Evolutionary conservation across 2,329 filamentous ascomycete species (phyloP).

Genomic region (Ophiostoma perfectum): DNA sequence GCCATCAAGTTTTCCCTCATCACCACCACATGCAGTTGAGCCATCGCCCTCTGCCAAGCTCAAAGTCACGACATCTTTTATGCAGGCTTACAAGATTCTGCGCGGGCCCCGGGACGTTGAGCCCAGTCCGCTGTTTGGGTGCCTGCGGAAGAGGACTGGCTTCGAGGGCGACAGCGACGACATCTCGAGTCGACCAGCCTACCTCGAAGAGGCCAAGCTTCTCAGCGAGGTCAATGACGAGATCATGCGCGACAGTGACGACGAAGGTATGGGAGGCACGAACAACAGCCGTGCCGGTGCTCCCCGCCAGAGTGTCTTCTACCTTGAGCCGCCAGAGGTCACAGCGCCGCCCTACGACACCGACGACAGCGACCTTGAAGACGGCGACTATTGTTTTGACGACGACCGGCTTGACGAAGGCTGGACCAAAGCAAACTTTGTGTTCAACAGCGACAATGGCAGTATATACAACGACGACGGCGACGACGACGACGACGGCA

Average conservation of each 20-base stretch:
- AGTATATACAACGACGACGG: too few species aligned
- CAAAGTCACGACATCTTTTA: slow-evolving; percentile 24
- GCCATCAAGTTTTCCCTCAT: not conserved
- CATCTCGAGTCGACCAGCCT: slow-evolving; percentile 4
- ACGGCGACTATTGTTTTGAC: slow-evolving; percentile 14
- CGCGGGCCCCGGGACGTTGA: slow-evolving; percentile 30
- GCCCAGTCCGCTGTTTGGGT: slow-evolving; percentile 30
- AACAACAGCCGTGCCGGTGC: not conserved
- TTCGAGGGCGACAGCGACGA: slow-evolving; percentile 19
- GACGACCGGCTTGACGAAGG: slow-evolving; percentile 18
- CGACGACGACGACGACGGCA: not conserved
- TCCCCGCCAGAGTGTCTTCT: slow-evolving; percentile 21
- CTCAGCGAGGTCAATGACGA: slow-evolving; percentile 19
- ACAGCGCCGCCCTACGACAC: not conserved
- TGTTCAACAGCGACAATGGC: not conserved
- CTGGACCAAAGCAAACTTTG: slow-evolving; percentile 21
- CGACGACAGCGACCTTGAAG: slow-evolving; percentile 1
- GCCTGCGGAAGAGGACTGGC: slow-evolving; percentile 18
- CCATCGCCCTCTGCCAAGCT: slow-evolving; percentile 8
- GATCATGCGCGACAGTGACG: slow-evolving; percentile 9
- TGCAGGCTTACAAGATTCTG: slow-evolving; percentile 35
- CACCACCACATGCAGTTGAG: not conserved
- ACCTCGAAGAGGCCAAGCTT: slow-evolving; percentile 20
- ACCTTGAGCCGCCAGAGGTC: slow-evolving; percentile 11
- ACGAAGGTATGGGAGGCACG: not conserved